Percentiles rank a stretch among this genome's conserved stretches.
phyloP scores from a whole-genome alignment of 2,329 filamentous ascomycete genomes.

The Chaetothyriales sp. region DNA sequence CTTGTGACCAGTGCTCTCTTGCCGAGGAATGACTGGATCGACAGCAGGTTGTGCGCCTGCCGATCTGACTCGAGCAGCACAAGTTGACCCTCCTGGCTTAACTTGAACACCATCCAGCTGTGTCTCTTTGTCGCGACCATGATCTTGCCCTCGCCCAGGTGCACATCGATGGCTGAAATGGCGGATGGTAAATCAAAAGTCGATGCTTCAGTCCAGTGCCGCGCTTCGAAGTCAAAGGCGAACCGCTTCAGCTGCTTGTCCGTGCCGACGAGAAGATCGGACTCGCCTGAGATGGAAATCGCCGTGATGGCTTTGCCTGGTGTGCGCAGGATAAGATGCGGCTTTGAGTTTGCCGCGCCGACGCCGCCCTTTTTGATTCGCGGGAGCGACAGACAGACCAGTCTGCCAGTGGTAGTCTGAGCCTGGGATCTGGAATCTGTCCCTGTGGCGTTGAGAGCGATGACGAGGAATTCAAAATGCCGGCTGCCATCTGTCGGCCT shows the following conservation, averaged over 20 bases:
- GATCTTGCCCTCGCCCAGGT: slow-evolving; percentile 25
- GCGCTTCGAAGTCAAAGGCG: slow-evolving; percentile 27
- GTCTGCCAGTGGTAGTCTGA: neutral
- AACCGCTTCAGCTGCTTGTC: slow-evolving; percentile 31
- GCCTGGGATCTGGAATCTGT: neutral
- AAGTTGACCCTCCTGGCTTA: slow-evolving; percentile 20
- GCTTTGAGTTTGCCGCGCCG: slow-evolving; percentile 2
- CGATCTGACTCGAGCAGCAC: slow-evolving; percentile 23
- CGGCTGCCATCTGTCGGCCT: slow-evolving; percentile 8
- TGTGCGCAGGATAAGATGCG: slow-evolving; percentile 6
- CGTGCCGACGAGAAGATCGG: slow-evolving; percentile 31
- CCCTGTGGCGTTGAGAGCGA: slow-evolving; percentile 10
- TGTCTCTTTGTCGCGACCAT: slow-evolving; percentile 41
- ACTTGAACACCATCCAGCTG: slow-evolving; percentile 31
- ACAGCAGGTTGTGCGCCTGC: slow-evolving; percentile 6
- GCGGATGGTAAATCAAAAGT: slow-evolving; percentile 30
- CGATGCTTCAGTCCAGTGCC: slow-evolving; percentile 28
- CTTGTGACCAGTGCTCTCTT: slow-evolving; percentile 8
- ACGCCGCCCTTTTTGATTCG: slow-evolving; percentile 11
- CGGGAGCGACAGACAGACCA: slow-evolving; percentile 8
- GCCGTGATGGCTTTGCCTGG: slow-evolving; percentile 8
- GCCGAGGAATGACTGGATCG: slow-evolving; percentile 8
- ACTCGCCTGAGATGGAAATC: slow-evolving; percentile 26
- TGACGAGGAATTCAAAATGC: slow-evolving; percentile 14
- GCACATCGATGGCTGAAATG: neutral